phyloP scores from a whole-genome alignment of 495 filamentous ascomycete genomes.

The Apiosordaria backusii region DNA sequence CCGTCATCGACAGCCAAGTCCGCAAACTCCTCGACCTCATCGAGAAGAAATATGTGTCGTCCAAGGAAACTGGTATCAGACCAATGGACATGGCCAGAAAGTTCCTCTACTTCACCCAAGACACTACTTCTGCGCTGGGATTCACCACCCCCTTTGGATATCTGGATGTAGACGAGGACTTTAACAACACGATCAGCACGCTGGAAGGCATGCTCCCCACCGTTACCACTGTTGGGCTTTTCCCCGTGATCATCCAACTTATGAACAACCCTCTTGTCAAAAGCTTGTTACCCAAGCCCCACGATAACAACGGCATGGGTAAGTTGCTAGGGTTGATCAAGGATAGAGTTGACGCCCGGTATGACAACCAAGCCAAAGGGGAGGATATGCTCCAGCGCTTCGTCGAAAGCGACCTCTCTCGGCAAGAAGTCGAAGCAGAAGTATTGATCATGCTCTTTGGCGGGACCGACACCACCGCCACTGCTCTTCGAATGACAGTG shows the following conservation, averaged over 20 bases:
- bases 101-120: constrained; percentile 38
- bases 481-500: constrained; percentile 47
- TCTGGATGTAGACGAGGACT: constrained; percentile 38
- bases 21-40: constrained; percentile 17
- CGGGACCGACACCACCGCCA: constrained; percentile 52
- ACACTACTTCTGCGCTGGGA: constrained; percentile 39
- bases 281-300: constrained; percentile 5
- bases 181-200: constrained; percentile 21
- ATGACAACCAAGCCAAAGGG: not conserved
- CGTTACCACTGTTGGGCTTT: not conserved
- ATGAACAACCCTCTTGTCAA: not conserved
- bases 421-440: constrained; percentile 20
- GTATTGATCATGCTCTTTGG: constrained; percentile 41
- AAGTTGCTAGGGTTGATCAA: not conserved
- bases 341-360: not conserved
- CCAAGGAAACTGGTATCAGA: not conserved
- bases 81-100: constrained; percentile 37
- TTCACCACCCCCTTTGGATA: constrained; percentile 41
- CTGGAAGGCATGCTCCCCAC: constrained; percentile 12
- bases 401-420: constrained; percentile 17
- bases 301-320: not conserved
- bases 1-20: constrained; percentile 15
- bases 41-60: constrained; percentile 20
- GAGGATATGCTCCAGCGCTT: constrained; percentile 18
- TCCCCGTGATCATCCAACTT: not conserved